Evolutionary conservation across 352 stramenopile genomes (phyloP).

Genomic region (Phytophthora hibernalis): DNA sequence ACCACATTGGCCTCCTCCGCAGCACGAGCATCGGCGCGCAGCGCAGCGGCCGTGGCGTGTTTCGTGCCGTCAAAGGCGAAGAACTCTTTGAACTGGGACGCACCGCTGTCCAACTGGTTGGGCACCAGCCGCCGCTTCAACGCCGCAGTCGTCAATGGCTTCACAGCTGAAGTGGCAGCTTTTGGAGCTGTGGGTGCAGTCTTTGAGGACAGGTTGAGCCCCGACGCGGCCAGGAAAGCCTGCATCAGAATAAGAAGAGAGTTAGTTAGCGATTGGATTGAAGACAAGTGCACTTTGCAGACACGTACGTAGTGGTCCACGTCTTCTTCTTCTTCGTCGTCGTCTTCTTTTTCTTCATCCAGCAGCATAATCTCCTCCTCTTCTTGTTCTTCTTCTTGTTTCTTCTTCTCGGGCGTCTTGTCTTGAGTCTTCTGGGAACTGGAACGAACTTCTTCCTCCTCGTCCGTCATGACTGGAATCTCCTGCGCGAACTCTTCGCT

Average conservation of each 20-base stretch:
- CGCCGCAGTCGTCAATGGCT: constrained; percentile 9
- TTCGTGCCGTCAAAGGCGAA: constrained; percentile 40
- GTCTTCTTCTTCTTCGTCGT: constrained; percentile 48
- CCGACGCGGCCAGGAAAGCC: constrained; percentile 56
- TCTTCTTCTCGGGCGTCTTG: not conserved
- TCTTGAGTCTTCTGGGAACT: constrained; percentile 11
- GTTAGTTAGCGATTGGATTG: not conserved
- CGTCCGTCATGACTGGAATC: constrained; percentile 29
- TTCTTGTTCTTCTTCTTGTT: constrained; percentile 26
- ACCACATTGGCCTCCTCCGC: constrained; percentile 64
- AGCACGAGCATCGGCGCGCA: constrained; percentile 50
- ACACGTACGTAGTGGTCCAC: constrained; percentile 60
- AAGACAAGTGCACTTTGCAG: not conserved
- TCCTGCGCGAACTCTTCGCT: constrained; percentile 33
- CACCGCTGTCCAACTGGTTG: constrained; percentile 74
- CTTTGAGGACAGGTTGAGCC: constrained; percentile 46
- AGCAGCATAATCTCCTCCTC: constrained; percentile 59
- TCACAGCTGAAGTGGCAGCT: not conserved
- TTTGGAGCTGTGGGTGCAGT: not conserved
- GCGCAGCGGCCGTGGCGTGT: constrained; percentile 24
- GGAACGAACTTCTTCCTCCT: constrained; percentile 15
- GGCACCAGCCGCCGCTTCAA: constrained; percentile 50
- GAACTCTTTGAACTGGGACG: constrained; percentile 49
- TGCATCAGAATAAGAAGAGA: constrained; percentile 17
- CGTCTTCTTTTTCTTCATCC: constrained; percentile 51